phyloP scores from a whole-genome alignment of 83 land plant species.

The Picea abies region DNA sequence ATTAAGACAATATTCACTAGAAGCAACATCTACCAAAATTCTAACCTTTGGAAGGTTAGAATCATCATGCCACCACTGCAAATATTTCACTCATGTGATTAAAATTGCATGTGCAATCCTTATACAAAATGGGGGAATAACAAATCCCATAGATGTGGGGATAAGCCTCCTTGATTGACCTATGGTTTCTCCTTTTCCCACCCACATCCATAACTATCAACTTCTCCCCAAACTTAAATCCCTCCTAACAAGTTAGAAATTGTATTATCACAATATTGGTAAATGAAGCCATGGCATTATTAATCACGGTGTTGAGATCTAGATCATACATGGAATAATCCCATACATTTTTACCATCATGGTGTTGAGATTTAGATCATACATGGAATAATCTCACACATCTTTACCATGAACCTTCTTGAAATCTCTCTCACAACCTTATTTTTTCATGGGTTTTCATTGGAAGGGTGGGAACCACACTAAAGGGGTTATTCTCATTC shows the following conservation, averaged over 20 bases:
- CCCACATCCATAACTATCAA: conserved; percentile 61
- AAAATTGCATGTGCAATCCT: too few relatives aligned
- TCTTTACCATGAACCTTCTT: conserved; percentile 44
- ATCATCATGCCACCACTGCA: too few relatives aligned
- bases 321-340: conserved; percentile 51
- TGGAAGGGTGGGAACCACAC: neutral
- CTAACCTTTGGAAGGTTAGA: too few relatives aligned
- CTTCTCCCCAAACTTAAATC: conserved; percentile 44
- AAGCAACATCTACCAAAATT: too few relatives aligned
- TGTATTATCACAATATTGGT: conserved; percentile 42
- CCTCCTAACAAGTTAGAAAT: conserved; percentile 44
- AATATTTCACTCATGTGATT: too few relatives aligned
- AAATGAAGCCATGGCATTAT: conserved; percentile 47
- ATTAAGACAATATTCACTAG: too few relatives aligned
- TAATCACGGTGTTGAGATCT: conserved; percentile 48
- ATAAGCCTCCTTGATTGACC: conserved; percentile 36
- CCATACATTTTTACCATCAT: conserved; percentile 38
- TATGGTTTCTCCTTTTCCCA: conserved; percentile 52
- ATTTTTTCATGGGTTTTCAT: neutral
- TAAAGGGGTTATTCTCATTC: neutral
- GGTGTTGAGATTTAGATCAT: conserved; percentile 10
- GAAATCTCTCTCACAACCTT: conserved; percentile 17
- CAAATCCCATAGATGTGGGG: conserved; percentile 62
- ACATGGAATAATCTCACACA: conserved; percentile 41
- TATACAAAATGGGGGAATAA: too few relatives aligned